phyloP scores from a whole-genome alignment of 805 yeast genomes.

The Kluyveromyces lactis region DNA sequence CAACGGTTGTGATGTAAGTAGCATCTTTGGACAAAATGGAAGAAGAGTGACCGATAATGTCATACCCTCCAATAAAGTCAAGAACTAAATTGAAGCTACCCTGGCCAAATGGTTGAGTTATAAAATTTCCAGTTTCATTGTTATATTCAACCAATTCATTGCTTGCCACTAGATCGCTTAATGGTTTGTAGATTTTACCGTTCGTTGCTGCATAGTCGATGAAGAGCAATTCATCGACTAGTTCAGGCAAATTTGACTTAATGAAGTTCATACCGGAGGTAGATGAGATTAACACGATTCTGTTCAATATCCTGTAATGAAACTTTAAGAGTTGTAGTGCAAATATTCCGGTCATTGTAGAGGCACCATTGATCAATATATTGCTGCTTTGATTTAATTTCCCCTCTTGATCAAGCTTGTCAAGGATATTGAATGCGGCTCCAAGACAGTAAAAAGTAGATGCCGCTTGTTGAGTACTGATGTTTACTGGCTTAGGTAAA shows the following conservation, averaged over 20 bases:
- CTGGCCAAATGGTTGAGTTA: slow-evolving; percentile 23
- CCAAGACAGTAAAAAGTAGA: slow-evolving; percentile 56
- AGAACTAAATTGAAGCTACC: slow-evolving; percentile 56
- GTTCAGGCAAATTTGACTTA: slow-evolving; percentile 31
- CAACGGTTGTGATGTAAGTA: slow-evolving; percentile 51
- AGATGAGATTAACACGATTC: slow-evolving; percentile 53
- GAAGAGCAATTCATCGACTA: slow-evolving; percentile 33
- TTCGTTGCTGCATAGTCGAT: slow-evolving; percentile 23
- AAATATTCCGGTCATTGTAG: slow-evolving; percentile 63
- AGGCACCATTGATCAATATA: slow-evolving; percentile 67
- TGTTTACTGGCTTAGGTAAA: slow-evolving; percentile 37
- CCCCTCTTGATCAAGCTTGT: slow-evolving; percentile 18
- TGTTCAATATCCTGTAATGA: slow-evolving; percentile 37
- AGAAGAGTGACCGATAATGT: slow-evolving; percentile 37
- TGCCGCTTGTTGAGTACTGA: slow-evolving; percentile 49
- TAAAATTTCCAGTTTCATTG: slow-evolving; percentile 18
- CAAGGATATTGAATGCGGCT: slow-evolving; percentile 47
- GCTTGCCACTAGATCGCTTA: slow-evolving; percentile 25
- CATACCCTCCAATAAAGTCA: slow-evolving; percentile 65
- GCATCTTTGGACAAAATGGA: slow-evolving; percentile 41
- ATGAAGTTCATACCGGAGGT: slow-evolving; percentile 40
- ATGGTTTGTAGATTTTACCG: slow-evolving; percentile 26
- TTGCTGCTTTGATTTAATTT: slow-evolving; percentile 34
- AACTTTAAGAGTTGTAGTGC: slow-evolving; percentile 51
- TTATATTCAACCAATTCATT: slow-evolving; percentile 30